A percentile compares a stretch with the other conserved stretches of the same genome.
These are phyloP conservation scores for Epichloe baconii DNA, from an alignment of 2,329 filamentous ascomycete species.

Conservation along the genomic window DNA sequence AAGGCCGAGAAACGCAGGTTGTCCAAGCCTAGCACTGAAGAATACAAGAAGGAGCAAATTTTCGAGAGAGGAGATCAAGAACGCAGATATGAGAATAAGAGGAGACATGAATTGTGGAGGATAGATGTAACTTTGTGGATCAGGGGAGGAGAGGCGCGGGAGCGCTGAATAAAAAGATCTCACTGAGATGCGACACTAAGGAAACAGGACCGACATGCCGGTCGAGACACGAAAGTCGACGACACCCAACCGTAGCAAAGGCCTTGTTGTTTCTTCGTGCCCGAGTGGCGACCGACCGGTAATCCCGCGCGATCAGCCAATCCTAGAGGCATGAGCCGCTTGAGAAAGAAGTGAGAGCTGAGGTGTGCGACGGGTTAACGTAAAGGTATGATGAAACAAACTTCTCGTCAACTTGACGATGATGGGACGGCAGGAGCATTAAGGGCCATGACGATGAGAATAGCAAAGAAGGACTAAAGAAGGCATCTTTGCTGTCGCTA, in stretches of 20 bases:
- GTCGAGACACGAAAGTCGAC: not conserved
- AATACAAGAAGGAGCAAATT: not conserved
- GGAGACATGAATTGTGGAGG: conserved; percentile 1
- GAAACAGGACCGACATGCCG: not conserved
- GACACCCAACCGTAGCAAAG: not conserved
- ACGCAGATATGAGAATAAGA: not conserved
- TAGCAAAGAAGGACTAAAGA: not conserved
- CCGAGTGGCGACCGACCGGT: not conserved
- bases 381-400: not conserved
- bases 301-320: not conserved
- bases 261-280: not conserved
- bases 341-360: not conserved
- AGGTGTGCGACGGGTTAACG: not conserved
- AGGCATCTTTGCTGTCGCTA: not conserved
- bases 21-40: not conserved
- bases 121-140: not conserved
- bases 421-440: not conserved
- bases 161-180: not conserved
- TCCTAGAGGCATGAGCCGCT: not conserved
- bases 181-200: not conserved
- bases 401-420: not conserved
- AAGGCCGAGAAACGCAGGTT: not conserved
- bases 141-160: not conserved
- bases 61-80: not conserved
- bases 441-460: not conserved